Evolutionary conservation across 1,284 basidiomycete genomes (phyloP), one percentile per base, ranked within the genome.

Genomic region (Ustilago sp.): DNA sequence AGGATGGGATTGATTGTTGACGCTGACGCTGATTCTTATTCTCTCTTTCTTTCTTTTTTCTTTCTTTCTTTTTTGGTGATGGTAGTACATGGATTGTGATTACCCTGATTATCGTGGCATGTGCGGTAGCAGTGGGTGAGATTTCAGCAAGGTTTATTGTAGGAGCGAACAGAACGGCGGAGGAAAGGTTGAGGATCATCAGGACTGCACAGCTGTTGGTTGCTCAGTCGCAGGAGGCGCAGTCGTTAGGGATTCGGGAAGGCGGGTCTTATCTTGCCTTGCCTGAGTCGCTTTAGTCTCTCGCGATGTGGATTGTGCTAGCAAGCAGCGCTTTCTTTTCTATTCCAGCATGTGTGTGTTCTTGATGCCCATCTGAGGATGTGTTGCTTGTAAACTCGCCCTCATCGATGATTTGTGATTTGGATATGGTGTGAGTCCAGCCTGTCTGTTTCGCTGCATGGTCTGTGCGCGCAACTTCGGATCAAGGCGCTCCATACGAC

Each of bases 101-200:
- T 80, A 95, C 94, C 91, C 88, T 98, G 45, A 97, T 97, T 82
- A 91, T 95, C 23, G 91, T 92, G 0, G 94, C 94, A 5, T 92
- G 93, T 85, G 86, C 95, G 19, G 94, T 94, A 6, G 93, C 94
- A 90, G 81, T 93, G 11, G 93, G 94, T 35, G 94, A 95, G 85
- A 92, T 95, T 19, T 84, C 93, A 45, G 94, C 93, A 1, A 90
- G 94, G n/a, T 88, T 93, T 2, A 87, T 93, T 17, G 91, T 94
- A 19, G 77, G 77, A 8, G 77, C 79, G 17, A 70, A 75, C 48
- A 45, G 75, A 28, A 56, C 47, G 2, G 58, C 43, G 15, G 74
- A 69, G 35, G 74, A 72, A 28, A 68, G 62, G 2, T 63, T 68
- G 13, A 43, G 58, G 13, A 53, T 54, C 35, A 35, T 51, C n/a